Base-by-base conservation (phyloP, 768 basidiomycete genomes). In the Pilatotrama ljubarskyi region DNA sequence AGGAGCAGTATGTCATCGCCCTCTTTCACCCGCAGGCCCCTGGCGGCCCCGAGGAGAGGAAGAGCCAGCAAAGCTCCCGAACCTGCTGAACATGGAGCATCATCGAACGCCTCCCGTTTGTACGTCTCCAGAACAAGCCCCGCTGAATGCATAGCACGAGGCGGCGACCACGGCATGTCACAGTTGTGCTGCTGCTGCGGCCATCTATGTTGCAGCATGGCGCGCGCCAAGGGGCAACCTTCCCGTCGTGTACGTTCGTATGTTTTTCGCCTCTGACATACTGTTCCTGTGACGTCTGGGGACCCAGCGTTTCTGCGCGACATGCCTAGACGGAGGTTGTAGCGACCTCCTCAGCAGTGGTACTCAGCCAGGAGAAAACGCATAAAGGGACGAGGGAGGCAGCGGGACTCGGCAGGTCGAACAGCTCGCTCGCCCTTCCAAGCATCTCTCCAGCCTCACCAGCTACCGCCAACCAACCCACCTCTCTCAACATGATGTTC, bases 401-500 rank as follows among this genome's bases (percentile, higher is more conserved):
- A 7, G 20, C 18, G 36, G 15, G 37, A n/a, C 10, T 41, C 55
- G 18, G 8, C 47, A 57, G 55, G 38, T 41, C 55, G 47, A 57
- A 42, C 38, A 15, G 35, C 36, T 22, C 46, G 48, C 22, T 41
- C 47, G 38, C 14, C 32, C 47, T 49, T 22, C 38, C 55, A 41
- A 57, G 38, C 47, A 25, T 26, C 40, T 41, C 26, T 49, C 36
- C 55, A 48, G 36, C 22, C 17, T 38, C 44, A 24, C 25, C 24
- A 15, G 32, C 7, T 41, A 26, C n/a, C 15, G 3, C 14, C 47
- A 32, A 14, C 17, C 36, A 18, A 24, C 10, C 35, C 20, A 36
- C 29, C 29, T 32, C 50, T 37, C 24, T n/a, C 55, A 57, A 57
- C 17, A 57, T 49, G 59, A 58, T 64, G 55, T 64, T 64, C 59